Base-by-base conservation (phyloP, 495 filamentous ascomycete genomes). In the Penicillium cataractarum region DNA sequence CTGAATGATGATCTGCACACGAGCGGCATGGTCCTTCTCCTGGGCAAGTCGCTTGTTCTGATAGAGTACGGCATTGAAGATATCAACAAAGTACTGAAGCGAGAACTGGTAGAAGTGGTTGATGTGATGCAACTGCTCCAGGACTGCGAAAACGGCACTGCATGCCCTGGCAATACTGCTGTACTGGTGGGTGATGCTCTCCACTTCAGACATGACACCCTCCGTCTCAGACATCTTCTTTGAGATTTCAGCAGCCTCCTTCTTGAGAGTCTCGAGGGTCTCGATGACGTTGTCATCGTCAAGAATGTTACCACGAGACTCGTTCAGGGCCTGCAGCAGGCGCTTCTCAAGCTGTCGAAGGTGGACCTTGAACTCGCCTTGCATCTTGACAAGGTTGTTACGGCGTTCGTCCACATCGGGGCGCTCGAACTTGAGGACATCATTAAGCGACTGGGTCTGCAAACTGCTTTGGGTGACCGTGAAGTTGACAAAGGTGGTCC, bases 101-200 rank as follows among this genome's bases (percentile, higher is more conserved):
- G 96, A 98, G 83, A 99, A 98, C 68, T 98, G 95, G 74, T 99
- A 99, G 80, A 98, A 98, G 81, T 98, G 96, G 72, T 99, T 97
- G 73, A 99, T 87, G 70, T 97, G 94, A 73, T 97, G 93, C 49
- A 99, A 88, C 74, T 98, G 94, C 77, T 98, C 96, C 51, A 99
- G 83, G 27, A 97, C 91, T 21, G 95, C 92, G 77, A 97, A 98
- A 26, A 97, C 93, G 51, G 93, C 92, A 78, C 93, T 96, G 84
- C 95, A 99, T 39, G 95, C 91, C 66, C 87, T 85, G 48, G 95
- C 95, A 76, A 98, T 92, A 65, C 93, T 87, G 70, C 89, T 89
- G 83, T 98, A 98, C 76, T 96, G 89, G 59, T 89, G 82, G 24
- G 95, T 99, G 73, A 97, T 94, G 67, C 87, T 89, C 65, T 98